Evolutionary conservation across 2,329 filamentous ascomycete genomes (phyloP).

Genomic region (Penicillium sp.): DNA sequence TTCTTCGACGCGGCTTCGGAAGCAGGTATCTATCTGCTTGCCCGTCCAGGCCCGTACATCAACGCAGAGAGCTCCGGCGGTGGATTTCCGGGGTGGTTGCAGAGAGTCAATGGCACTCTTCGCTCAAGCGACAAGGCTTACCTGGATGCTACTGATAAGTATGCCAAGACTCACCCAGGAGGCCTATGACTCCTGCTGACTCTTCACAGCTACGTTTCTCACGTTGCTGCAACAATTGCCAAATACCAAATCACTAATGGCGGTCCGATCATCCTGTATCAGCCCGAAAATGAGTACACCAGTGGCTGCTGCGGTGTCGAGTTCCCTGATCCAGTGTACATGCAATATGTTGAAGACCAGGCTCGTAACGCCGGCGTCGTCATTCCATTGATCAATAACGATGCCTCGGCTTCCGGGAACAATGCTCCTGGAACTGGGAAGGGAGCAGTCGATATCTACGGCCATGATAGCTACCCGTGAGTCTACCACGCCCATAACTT

Average conservation of each 20-base stretch:
- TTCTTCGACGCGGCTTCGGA: conserved; percentile 68
- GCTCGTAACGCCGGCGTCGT: conserved; percentile 59
- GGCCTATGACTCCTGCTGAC: conserved; percentile 11
- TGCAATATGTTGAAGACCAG: conserved; percentile 62
- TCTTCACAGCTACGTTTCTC: conserved; percentile 47
- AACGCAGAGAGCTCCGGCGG: conserved; percentile 70
- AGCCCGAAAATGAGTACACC: conserved; percentile 76
- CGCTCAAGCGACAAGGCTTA: conserved; percentile 56
- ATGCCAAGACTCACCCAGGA: too few species aligned
- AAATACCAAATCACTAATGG: conserved; percentile 73
- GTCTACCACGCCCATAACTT: too few species aligned
- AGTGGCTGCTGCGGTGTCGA: conserved; percentile 41
- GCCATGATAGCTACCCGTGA: conserved; percentile 60
- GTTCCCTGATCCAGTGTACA: conserved; percentile 60
- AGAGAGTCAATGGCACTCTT: conserved; percentile 56
- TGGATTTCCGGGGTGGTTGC: conserved; percentile 72
- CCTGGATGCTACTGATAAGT: conserved; percentile 59
- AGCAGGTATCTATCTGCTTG: conserved; percentile 68
- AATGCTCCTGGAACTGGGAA: conserved; percentile 56
- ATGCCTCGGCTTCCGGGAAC: conserved; percentile 53
- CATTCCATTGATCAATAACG: conserved; percentile 67
- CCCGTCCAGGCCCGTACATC: conserved; percentile 64
- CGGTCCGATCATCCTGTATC: conserved; percentile 67
- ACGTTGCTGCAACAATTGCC: conserved; percentile 59
- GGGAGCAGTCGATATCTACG: conserved; percentile 56